Base-by-base conservation (phyloP, 1,284 basidiomycete genomes). In the Blastosporella zonata region DNA sequence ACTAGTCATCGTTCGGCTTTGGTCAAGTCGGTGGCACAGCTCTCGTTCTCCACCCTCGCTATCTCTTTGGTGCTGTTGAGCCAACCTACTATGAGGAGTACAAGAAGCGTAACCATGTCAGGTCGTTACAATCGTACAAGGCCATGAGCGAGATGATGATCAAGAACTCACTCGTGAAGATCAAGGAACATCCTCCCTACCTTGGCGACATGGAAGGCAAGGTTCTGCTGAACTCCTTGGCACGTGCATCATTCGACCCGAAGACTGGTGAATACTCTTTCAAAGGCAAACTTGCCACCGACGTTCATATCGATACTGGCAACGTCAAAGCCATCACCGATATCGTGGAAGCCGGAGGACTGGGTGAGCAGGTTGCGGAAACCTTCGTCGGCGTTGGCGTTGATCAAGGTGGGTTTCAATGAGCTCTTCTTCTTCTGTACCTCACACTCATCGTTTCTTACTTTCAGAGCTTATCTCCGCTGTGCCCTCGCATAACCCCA, bases 21-120 rank as follows among this genome's bases (percentile, higher is more conserved):
- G 97, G 96, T 62, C 97, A 99, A 81, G 95, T 97, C 57, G 97
- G 96, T 55, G 97, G 96, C 54, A 91, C 88, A 54, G 88, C 85
- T 41, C 79, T 96, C 55, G 75, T 97, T 59, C 67, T 99, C 49
- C 87, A 99, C 70, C 93, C 97, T 43, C 89, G 91, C 58, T 93
- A 93, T 74, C 78, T 97, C 55, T 86, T 94, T 57, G 96, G 87
- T 46, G 78, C 89, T 10, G 72, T 98, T 36, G 83, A 90, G 55
- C 79, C 87, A 2, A 73, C 80, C 23, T 67, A 77, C 54, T 96
- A 94, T 61, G 81, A 84, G 43, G 70, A 74, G 25, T 99, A 99
- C 77, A 81, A 77, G 67, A 65, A 67, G 47, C 80, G 79, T 63
- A 90, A 94, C 67, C 76, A 72, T 21, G 69, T 69, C 47, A 86